Base-by-base conservation (phyloP, 331 rosid species). In the Arachis monticola region DNA sequence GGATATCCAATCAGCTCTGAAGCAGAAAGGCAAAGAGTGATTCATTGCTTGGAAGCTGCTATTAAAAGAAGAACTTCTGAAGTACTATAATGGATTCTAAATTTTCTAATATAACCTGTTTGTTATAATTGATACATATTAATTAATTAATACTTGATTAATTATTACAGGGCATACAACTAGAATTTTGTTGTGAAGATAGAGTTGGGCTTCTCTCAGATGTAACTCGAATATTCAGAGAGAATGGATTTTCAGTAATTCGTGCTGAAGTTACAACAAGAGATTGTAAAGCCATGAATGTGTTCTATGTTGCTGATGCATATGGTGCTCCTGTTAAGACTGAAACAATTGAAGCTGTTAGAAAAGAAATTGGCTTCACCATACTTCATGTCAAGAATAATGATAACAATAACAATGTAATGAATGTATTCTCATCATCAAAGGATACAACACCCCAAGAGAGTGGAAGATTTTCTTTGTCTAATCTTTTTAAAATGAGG, bases 11-110 rank as follows among this genome's bases (percentile, higher is more conserved):
- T 92, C 48, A 92, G 90, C 70, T 92, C 96, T 51, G 97, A 95
- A 76, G 97, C 93, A 60, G 97, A 95, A 83, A 83, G 99, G 80
- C 92, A 90, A 80, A 92, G 99, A 83, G 90, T 95, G 70, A 95
- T 92, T 76, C 86, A 88, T 77, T 95, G 99, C 80, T 85, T 95
- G 95, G 97, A 92, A 76, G 99, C 99, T 59, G 99, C 99, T 56
- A 76, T 95, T 72, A 81, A 87, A 77, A 80, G 99, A 73, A 83
- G 99, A 79, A 88, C 83, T 70, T 90, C 96, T 42, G 97, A 92
- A 96, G 99, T 95, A 86, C 30, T 85, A 81, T 30, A 35, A 35
- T 35, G 5, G 41, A 38, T 38, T 38, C 41, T 38, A 38, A 38
- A 27, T 27, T 27, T 17, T 38, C 4, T 38, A 38, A 38, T 38